phyloP scores from a whole-genome alignment of 192 early-diverging fungal species.

The Entomortierella beljakovae region DNA sequence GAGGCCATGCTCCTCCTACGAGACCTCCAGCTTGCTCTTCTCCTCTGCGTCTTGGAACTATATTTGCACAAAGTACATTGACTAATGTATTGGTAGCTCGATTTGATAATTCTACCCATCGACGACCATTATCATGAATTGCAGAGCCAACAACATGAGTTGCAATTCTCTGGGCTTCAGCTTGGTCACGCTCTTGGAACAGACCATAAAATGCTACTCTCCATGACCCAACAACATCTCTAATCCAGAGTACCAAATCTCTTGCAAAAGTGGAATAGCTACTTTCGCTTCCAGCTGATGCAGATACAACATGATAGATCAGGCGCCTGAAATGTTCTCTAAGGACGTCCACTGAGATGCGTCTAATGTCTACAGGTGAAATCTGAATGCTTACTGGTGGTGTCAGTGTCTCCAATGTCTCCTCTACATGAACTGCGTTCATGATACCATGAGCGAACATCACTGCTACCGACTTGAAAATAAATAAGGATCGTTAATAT shows the following conservation, averaged over 20 bases:
- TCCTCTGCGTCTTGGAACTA: constrained; percentile 35
- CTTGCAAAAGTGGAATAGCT: constrained; percentile 50
- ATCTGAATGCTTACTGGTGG: constrained; percentile 36
- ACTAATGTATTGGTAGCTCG: constrained; percentile 52
- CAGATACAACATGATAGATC: constrained; percentile 50
- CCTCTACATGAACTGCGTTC: constrained; percentile 50
- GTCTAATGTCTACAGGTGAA: constrained; percentile 40
- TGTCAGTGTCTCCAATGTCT: constrained; percentile 32
- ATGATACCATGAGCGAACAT: constrained; percentile 52
- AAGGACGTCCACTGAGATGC: constrained; percentile 45
- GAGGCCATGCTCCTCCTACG: constrained; percentile 52
- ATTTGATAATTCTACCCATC: constrained; percentile 50
- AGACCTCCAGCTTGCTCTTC: constrained; percentile 47
- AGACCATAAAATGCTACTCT: constrained; percentile 49
- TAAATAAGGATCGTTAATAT: too few species aligned
- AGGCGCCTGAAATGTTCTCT: constrained; percentile 47
- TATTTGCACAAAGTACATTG: constrained; percentile 50
- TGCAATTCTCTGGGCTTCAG: constrained; percentile 48
- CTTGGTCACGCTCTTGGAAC: constrained; percentile 43
- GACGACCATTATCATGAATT: constrained; percentile 43
- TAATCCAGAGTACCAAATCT: constrained; percentile 53
- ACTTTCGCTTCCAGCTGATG: constrained; percentile 40
- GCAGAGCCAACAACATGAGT: constrained; percentile 50
- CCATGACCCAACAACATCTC: constrained; percentile 54
- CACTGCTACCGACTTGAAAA: constrained; percentile 37